Percentiles rank a stretch among this genome's conserved stretches.
Conservation (phyloP, 208 protist species). For the Phytomonas francai region DNA sequence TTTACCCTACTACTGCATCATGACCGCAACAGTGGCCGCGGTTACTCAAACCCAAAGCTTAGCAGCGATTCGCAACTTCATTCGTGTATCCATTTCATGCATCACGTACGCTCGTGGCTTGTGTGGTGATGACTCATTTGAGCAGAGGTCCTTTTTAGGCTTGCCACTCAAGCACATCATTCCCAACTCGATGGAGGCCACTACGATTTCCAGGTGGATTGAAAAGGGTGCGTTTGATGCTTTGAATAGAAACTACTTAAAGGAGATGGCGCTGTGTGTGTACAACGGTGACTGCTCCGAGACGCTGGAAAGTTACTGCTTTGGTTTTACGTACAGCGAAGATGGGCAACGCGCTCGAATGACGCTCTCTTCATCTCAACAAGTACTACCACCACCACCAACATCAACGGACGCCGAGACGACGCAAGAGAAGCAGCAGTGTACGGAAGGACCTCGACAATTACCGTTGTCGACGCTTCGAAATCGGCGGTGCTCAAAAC, state of each 20-base stretch:
- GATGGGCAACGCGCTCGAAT: conserved; percentile 40
- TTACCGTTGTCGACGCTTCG: conserved; percentile 2
- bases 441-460: neutral
- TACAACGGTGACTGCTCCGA: conserved; percentile 44
- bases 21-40: conserved; percentile 31
- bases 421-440: neutral
- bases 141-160: conserved; percentile 47
- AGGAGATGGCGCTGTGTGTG: conserved; percentile 71
- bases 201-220: conserved; percentile 63
- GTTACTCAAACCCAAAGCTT: conserved; percentile 71
- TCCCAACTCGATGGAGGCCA: conserved; percentile 37
- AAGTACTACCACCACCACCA: conserved; percentile 1
- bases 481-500: conserved; percentile 25
- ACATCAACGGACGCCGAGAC: neutral
- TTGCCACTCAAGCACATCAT: conserved; percentile 54
- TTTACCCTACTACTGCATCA: conserved; percentile 2
- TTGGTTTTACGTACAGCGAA: conserved; percentile 49
- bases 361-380: conserved; percentile 35
- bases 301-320: conserved; percentile 73
- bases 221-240: conserved; percentile 78
- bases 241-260: conserved; percentile 67
- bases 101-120: conserved; percentile 72
- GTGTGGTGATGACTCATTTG: conserved; percentile 63
- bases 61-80: conserved; percentile 74
- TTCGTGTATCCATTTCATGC: conserved; percentile 61